Percentiles rank a stretch among this genome's conserved stretches.
Evolutionary conservation across 2,329 filamentous ascomycete species (phyloP).

Genomic region (Periconia sp.): DNA sequence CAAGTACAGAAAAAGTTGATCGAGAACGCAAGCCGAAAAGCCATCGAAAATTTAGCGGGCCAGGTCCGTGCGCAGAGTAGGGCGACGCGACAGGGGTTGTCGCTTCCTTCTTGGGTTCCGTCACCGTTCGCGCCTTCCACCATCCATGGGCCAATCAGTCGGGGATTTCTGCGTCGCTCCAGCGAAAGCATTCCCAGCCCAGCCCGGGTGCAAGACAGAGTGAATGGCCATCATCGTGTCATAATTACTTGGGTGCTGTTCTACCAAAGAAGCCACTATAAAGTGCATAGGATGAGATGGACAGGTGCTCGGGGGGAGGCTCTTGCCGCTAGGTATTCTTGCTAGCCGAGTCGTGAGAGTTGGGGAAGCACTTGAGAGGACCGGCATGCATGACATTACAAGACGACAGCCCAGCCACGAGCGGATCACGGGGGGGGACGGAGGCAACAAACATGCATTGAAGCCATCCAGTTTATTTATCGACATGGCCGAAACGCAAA

Average conservation of each 20-base stretch:
- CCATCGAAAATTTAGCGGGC: conserved; percentile 4
- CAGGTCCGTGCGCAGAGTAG: background rate
- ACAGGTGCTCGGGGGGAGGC: background rate
- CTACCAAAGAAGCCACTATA: background rate
- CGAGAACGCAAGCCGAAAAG: conserved; percentile 8
- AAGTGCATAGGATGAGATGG: background rate
- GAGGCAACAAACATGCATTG: no score
- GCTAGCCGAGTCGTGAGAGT: conserved; percentile 11
- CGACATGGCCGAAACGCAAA: no score
- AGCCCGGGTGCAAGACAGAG: no score
- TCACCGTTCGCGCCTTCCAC: conserved; percentile 16
- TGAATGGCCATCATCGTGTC: no score
- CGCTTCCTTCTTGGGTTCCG: conserved; percentile 24
- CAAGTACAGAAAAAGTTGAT: conserved; percentile 9
- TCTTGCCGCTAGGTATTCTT: background rate
- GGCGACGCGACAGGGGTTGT: conserved; percentile 5
- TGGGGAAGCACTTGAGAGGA: background rate
- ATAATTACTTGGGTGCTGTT: no score
- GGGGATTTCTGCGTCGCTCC: background rate
- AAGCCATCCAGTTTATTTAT: no score
- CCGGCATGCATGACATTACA: background rate
- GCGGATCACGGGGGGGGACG: no score
- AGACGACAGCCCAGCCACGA: no score
- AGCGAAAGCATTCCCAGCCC: no score
- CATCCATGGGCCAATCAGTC: conserved; percentile 18